These are phyloP conservation scores for Sclerotinia minor DNA, from an alignment of 2,329 filamentous ascomycete species.

Conservation along the genomic window DNA sequence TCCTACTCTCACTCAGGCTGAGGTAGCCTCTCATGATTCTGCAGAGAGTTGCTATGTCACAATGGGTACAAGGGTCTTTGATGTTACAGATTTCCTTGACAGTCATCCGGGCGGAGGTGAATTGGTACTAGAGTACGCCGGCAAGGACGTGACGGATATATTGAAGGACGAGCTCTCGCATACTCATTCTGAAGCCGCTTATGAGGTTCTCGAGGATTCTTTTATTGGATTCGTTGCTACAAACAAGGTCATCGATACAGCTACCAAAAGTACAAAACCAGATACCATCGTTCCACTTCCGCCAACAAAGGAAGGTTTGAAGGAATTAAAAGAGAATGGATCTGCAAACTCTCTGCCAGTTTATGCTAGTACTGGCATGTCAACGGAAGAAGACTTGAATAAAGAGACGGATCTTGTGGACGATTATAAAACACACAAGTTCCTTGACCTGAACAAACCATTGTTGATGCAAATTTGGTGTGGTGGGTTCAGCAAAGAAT, in stretches of 20 bases:
- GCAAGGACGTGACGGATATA: conserved; percentile 80
- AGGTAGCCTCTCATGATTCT: conserved; percentile 80
- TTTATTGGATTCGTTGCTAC: conserved; percentile 77
- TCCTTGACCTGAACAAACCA: conserved; percentile 83
- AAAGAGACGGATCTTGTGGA: conserved; percentile 74
- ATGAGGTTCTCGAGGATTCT: conserved; percentile 88
- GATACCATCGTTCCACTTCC: conserved; percentile 53
- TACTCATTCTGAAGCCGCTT: conserved; percentile 86
- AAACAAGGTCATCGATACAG: conserved; percentile 46
- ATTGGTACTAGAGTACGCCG: conserved; percentile 84
- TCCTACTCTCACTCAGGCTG: conserved; percentile 76
- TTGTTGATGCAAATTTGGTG: conserved; percentile 85
- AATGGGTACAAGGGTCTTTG: conserved; percentile 86
- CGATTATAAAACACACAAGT: conserved; percentile 91
- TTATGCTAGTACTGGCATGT: conserved; percentile 76
- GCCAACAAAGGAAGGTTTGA: conserved; percentile 49
- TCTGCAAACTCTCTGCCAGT: conserved; percentile 44
- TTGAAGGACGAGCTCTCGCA: conserved; percentile 83
- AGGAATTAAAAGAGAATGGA: conserved; percentile 47
- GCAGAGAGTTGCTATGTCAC: conserved; percentile 89
- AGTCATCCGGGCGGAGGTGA: conserved; percentile 90
- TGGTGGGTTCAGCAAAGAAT: conserved; percentile 88
- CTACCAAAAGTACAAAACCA: conserved; percentile 43
- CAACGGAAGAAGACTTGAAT: conserved; percentile 79
- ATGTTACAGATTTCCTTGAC: conserved; percentile 87